A percentile compares a stretch with the other conserved stretches of the same genome.
phyloP scores from a whole-genome alignment of 768 basidiomycete genomes.

The Chalciporus pseudorubinellus region DNA sequence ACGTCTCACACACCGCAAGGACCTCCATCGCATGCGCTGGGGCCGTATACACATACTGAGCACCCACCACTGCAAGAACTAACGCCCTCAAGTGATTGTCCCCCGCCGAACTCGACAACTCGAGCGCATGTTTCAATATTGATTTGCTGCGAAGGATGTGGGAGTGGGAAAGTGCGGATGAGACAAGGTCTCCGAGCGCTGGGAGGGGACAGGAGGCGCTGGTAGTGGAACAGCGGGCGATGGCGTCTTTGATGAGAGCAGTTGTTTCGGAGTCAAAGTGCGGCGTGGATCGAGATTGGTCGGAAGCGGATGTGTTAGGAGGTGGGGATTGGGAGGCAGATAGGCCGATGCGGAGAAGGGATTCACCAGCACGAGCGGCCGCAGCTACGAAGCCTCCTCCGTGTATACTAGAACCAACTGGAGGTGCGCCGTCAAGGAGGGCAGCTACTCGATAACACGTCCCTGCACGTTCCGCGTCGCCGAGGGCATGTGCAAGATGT shows the following conservation, averaged over 20 bases:
- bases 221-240: constrained; percentile 21
- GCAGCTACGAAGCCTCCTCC: constrained; percentile 42
- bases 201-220: constrained; percentile 19
- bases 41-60: constrained; percentile 71
- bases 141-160: constrained; percentile 31
- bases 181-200: constrained; percentile 14
- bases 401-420: constrained; percentile 20
- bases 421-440: constrained; percentile 37
- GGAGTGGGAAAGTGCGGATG: constrained; percentile 18
- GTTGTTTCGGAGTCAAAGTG: constrained; percentile 17
- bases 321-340: constrained; percentile 6
- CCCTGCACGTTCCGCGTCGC: constrained; percentile 50
- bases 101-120: constrained; percentile 51
- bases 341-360: constrained; percentile 50
- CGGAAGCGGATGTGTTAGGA: not conserved
- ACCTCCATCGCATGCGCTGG: constrained; percentile 66
- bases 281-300: constrained; percentile 3
- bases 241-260: constrained; percentile 26
- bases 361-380: constrained; percentile 52
- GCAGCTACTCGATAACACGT: constrained; percentile 65
- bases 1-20: constrained; percentile 63
- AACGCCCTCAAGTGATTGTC: constrained; percentile 76
- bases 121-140: constrained; percentile 58
- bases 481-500: constrained; percentile 69
- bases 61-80: constrained; percentile 62